A percentile compares a stretch with the other conserved stretches of the same genome.
Evolutionary conservation across 2,329 filamentous ascomycete species (phyloP).

Genomic region (Elsinoe fawcettii): DNA sequence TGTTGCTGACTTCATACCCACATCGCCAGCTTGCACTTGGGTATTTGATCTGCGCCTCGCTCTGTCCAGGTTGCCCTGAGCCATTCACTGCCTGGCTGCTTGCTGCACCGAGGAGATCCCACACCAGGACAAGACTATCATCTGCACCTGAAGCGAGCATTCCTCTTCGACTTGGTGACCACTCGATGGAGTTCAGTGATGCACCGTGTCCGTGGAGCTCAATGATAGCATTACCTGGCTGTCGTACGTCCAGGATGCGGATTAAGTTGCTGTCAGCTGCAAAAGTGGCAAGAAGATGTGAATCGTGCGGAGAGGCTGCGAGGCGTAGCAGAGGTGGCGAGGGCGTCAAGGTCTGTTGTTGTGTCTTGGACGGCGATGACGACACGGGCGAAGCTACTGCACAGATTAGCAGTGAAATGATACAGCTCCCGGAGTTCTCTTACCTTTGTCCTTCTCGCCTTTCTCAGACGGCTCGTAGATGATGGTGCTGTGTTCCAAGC

Average conservation of each 20-base stretch:
- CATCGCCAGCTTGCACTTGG: slow-evolving; percentile 75
- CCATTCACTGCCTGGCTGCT: slow-evolving; percentile 19
- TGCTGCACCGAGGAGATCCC: slow-evolving; percentile 71
- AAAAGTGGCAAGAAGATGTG: slow-evolving; percentile 93
- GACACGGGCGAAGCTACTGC: slow-evolving; percentile 40
- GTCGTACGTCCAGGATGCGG: slow-evolving; percentile 89
- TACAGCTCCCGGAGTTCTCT: slow-evolving; percentile 31
- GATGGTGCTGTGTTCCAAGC: slow-evolving; percentile 94
- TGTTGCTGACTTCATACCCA: slow-evolving; percentile 78
- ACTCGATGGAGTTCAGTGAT: slow-evolving; percentile 86
- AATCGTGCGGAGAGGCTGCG: slow-evolving; percentile 88
- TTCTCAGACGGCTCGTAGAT: slow-evolving; percentile 97
- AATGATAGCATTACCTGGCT: slow-evolving; percentile 88
- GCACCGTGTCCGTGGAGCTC: slow-evolving; percentile 85
- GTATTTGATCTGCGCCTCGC: slow-evolving; percentile 46
- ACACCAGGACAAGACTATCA: slow-evolving; percentile 83
- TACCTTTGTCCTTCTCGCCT: slow-evolving; percentile 47
- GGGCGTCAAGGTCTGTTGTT: slow-evolving; percentile 58
- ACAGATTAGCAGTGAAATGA: neutral
- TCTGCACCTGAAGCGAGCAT: slow-evolving; percentile 87
- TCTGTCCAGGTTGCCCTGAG: slow-evolving; percentile 16
- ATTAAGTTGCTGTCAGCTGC: slow-evolving; percentile 87
- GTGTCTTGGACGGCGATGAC: slow-evolving; percentile 62
- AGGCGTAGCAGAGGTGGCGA: slow-evolving; percentile 65
- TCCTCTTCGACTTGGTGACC: slow-evolving; percentile 80